Conservation (phyloP, 2,329 filamentous ascomycete genomes). For the Colletotrichum tanaceti region DNA sequence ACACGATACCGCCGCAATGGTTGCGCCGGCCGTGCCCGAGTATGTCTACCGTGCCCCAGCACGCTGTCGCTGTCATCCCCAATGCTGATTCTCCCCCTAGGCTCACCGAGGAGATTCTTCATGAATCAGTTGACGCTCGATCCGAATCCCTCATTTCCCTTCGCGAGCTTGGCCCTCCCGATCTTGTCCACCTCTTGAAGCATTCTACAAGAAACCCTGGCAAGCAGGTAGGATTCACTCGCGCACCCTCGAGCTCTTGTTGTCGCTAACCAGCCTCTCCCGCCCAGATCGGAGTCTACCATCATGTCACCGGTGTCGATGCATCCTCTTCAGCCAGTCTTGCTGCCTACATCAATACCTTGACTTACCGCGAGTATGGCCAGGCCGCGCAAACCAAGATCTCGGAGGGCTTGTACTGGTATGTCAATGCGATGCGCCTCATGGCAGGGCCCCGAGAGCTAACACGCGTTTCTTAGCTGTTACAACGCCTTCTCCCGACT, state of each 20-base stretch:
- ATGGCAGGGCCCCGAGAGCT: constrained; percentile 47
- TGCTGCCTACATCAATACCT: constrained; percentile 97
- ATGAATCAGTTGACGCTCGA: constrained; percentile 91
- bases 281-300: constrained; percentile 85
- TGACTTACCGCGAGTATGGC: constrained; percentile 89
- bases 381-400: constrained; percentile 81
- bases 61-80: constrained; percentile 30
- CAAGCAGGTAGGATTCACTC: constrained; percentile 61
- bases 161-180: constrained; percentile 93
- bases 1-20: constrained; percentile 62
- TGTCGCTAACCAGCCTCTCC: constrained; percentile 38
- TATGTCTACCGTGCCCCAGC: constrained; percentile 55
- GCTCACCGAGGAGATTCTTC: constrained; percentile 91
- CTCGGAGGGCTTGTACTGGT: constrained; percentile 95
- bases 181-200: constrained; percentile 95
- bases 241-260: neutral
- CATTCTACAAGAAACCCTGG: constrained; percentile 67
- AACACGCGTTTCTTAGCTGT: constrained; percentile 64
- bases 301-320: constrained; percentile 97
- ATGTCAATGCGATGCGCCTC: constrained; percentile 36
- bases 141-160: constrained; percentile 88
- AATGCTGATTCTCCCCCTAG: constrained; percentile 59
- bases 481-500: constrained; percentile 99
- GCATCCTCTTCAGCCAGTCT: constrained; percentile 97
- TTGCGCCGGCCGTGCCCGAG: constrained; percentile 81